Percentiles rank a stretch among this genome's conserved stretches.
These are phyloP conservation scores for Penicillium egyptiacum DNA, from an alignment of 495 filamentous ascomycete genomes.

Conservation along the genomic window DNA sequence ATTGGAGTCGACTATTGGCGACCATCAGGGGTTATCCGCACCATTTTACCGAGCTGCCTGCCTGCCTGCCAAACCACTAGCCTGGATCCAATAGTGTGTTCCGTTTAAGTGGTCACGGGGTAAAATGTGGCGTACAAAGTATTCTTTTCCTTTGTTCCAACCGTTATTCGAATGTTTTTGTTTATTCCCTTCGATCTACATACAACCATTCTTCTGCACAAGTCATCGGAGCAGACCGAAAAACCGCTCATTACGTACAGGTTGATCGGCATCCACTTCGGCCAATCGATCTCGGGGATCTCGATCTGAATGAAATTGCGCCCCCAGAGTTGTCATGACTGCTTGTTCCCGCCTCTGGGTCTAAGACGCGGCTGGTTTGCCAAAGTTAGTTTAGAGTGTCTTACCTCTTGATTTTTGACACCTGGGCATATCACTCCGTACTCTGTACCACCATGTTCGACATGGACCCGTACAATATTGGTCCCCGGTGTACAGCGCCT, in stretches of 20 bases:
- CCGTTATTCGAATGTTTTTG: neutral
- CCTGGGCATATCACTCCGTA: too few relatives aligned
- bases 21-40: conserved; percentile 23
- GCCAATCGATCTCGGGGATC: conserved; percentile 10
- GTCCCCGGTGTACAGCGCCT: neutral
- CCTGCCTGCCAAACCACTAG: conserved; percentile 25
- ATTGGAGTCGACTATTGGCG: conserved; percentile 28
- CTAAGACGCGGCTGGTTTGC: conserved; percentile 18
- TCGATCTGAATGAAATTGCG: conserved; percentile 8
- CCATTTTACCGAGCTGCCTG: conserved; percentile 19
- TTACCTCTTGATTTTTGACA: neutral
- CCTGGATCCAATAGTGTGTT: conserved; percentile 28
- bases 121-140: neutral
- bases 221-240: neutral
- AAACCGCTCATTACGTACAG: conserved; percentile 7
- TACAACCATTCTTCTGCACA: too few relatives aligned
- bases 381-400: neutral
- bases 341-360: conserved; percentile 21
- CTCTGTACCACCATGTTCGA: too few relatives aligned
- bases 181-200: neutral
- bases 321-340: conserved; percentile 20
- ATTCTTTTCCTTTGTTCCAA: neutral
- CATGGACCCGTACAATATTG: neutral
- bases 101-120: neutral
- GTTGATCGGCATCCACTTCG: conserved; percentile 5